Conservation (phyloP, 805 yeast genomes). For the Cyberlindnera xylosilytica region DNA sequence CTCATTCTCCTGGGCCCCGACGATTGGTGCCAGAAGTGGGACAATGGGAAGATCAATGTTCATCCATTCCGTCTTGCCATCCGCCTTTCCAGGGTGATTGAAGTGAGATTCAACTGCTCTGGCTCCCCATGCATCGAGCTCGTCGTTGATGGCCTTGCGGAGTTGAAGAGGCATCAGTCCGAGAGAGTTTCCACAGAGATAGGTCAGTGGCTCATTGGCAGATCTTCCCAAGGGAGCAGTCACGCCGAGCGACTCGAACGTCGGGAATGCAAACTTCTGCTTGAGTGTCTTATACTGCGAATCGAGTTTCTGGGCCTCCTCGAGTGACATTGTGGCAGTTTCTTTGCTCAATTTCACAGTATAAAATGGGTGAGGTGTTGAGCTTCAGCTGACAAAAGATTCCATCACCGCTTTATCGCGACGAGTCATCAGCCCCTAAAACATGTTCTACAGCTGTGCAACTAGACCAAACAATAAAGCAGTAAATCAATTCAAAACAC, state of each 20-base stretch:
- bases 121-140: constrained; percentile 77
- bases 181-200: constrained; percentile 90
- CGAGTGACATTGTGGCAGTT: constrained; percentile 1
- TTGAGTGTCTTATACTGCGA: constrained; percentile 31
- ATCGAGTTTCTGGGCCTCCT: constrained; percentile 15
- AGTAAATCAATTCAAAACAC: too few species aligned
- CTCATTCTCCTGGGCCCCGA: constrained; percentile 74
- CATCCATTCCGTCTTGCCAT: constrained; percentile 68
- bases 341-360: too few species aligned
- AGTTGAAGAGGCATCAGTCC: constrained; percentile 82
- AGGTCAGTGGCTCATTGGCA: constrained; percentile 36
- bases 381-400: not conserved
- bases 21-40: constrained; percentile 65
- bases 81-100: constrained; percentile 51
- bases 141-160: constrained; percentile 52
- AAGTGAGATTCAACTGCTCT: constrained; percentile 86
- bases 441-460: too few species aligned
- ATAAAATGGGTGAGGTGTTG: not conserved
- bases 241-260: constrained; percentile 55
- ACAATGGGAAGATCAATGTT: constrained; percentile 77
- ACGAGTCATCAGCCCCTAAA: too few species aligned
- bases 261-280: constrained; percentile 61
- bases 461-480: too few species aligned
- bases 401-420: too few species aligned
- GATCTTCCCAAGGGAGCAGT: constrained; percentile 2